Evolutionary conservation across 495 filamentous ascomycete species (phyloP), one percentile per base, ranked within the genome.

Genomic region (Delitschia confertaspora): DNA sequence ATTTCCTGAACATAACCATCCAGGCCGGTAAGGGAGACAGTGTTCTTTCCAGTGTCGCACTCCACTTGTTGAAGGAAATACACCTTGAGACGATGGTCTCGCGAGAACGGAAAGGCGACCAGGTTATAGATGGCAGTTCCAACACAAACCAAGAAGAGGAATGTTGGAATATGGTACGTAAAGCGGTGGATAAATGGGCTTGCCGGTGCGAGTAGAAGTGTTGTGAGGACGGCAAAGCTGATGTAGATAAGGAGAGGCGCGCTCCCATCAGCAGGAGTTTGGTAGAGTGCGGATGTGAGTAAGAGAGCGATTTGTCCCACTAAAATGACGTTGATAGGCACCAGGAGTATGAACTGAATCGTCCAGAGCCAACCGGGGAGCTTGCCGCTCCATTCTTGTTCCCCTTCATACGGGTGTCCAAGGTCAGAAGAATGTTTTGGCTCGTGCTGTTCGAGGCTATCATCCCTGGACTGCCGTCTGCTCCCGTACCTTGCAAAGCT

Each of bases 81-180:
- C 30, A 88, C 64, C 57, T 96, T 96, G 52, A 95, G 73, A 33
- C 88, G 73, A 51, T 74, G 83, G 29, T 76, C 67, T 21, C 70
- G 67, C 0, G 85, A 86, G 66, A 95, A 96, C 1, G 91, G 91
- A 62, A 94, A 94, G 4, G 84, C 88, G 17, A 70, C 64, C 8
- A 95, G 75, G 59, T 91, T 94, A 69, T 93, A 96, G 54, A 89
- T 75, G 22, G 88, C 60, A 9, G 88, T 94, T 20, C 72, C 83
- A 29, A 75, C 47, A 46, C 87, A 83, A 21, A 95, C 66, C 6
- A 80, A 60, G 33, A 93, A 69, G 16, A 95, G 58, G 50, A 89
- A 77, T 0, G 79, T 60, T 3, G 91, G 88, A 24, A 96, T 67
- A 45, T 93, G 85, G 53, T 82, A 82, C 8, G 79, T 85, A 52